Conservation (phyloP, 176 grass and related monocot genomes). For the Panicum miliaceum region DNA sequence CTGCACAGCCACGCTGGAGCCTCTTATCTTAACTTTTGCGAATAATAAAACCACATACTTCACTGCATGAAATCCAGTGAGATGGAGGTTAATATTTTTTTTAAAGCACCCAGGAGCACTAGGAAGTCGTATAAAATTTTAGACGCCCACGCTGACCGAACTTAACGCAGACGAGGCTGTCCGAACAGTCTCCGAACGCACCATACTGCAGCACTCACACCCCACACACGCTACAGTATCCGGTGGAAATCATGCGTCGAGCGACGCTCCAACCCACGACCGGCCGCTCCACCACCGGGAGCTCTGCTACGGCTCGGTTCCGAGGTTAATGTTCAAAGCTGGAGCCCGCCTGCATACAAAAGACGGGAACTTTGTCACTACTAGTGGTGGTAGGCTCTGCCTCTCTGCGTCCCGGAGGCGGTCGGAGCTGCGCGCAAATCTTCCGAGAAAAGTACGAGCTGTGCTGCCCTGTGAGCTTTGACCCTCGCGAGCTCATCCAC, state of each 20-base stretch:
- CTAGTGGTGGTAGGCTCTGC: slow-evolving; percentile 45
- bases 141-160: too few species aligned
- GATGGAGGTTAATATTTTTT: slow-evolving; percentile 5
- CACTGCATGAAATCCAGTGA: slow-evolving; percentile 17
- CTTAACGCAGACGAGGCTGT: too few species aligned
- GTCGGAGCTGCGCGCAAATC: not conserved
- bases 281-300: too few species aligned
- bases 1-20: not conserved
- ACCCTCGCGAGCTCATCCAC: not conserved
- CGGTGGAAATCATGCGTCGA: too few species aligned
- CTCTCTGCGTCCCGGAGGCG: not conserved
- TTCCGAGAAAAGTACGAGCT: not conserved
- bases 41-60: slow-evolving; percentile 26
- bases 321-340: slow-evolving; percentile 8
- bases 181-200: too few species aligned
- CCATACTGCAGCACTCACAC: too few species aligned
- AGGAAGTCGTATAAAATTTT: too few species aligned
- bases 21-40: not conserved
- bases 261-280: too few species aligned
- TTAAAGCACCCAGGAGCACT: too few species aligned
- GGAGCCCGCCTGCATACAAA: not conserved
- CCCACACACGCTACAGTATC: too few species aligned
- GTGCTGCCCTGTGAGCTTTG: not conserved
- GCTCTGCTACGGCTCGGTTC: too few species aligned
- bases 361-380: not conserved